Percentiles rank a stretch among this genome's conserved stretches.
These are phyloP conservation scores for Asterochloris sp. DNA, from an alignment of 139 green algal genomes.

Conservation along the genomic window DNA sequence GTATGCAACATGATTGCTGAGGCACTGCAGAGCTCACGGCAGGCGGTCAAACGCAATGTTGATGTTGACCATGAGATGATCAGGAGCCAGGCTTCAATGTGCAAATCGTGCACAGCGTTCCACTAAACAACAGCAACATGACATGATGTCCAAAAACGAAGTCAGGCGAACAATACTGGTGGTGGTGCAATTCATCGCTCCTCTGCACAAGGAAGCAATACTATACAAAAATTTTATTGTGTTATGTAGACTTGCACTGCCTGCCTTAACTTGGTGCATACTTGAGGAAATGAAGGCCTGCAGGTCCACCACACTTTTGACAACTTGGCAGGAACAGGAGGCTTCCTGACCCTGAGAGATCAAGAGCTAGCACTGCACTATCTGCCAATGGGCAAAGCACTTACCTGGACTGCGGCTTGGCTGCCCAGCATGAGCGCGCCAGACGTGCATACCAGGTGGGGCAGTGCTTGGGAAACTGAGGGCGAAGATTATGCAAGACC, in stretches of 20 bases:
- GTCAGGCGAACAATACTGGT: too few species aligned
- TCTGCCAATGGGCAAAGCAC: not conserved
- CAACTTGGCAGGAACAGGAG: not conserved
- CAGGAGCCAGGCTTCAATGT: too few species aligned
- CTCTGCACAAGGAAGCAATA: too few species aligned
- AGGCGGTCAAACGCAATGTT: too few species aligned
- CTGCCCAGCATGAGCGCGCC: conserved; percentile 46
- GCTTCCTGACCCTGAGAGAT: not conserved
- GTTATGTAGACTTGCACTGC: not conserved
- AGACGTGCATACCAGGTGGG: conserved; percentile 44
- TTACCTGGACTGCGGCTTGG: conserved; percentile 35
- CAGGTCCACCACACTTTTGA: not conserved
- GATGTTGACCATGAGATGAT: too few species aligned
- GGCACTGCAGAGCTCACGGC: too few species aligned
- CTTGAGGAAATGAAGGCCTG: conserved; percentile 6
- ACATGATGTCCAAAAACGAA: too few species aligned
- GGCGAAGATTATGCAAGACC: conserved; percentile 45
- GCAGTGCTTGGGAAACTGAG: conserved; percentile 38
- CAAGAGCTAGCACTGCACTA: not conserved
- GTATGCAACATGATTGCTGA: too few species aligned
- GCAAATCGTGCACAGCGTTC: too few species aligned
- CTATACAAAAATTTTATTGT: not conserved
- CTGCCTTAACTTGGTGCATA: not conserved
- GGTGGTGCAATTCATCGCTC: too few species aligned
- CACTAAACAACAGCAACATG: too few species aligned